phyloP scores from a whole-genome alignment of 1,139 yeast genomes.

The Blastobotrys apis region DNA sequence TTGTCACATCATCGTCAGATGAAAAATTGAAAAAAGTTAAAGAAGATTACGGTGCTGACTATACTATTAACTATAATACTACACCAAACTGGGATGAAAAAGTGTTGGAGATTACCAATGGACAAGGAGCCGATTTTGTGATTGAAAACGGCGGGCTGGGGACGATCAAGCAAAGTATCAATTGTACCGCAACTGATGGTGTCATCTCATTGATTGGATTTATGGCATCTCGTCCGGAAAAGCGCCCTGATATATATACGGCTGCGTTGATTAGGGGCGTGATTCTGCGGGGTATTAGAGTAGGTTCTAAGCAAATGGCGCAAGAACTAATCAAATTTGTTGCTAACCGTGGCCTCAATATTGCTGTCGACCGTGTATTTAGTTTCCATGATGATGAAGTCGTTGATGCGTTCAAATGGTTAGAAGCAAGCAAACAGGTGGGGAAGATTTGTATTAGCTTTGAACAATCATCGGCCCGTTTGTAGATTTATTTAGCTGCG shows the following conservation, averaged over 20 bases:
- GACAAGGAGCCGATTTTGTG: conserved; percentile 17
- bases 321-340: conserved; percentile 18
- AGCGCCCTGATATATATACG: conserved; percentile 15
- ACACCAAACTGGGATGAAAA: conserved; percentile 17
- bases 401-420: conserved; percentile 17
- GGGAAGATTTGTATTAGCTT: conserved; percentile 18
- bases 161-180: conserved; percentile 17
- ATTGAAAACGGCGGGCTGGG: conserved; percentile 21
- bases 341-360: conserved; percentile 13
- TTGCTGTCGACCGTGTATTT: conserved; percentile 17
- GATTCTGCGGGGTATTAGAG: conserved; percentile 18
- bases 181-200: conserved; percentile 16
- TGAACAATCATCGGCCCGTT: not conserved
- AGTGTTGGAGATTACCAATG: conserved; percentile 16
- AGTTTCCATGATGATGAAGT: conserved; percentile 15
- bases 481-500: not conserved
- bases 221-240: conserved; percentile 16
- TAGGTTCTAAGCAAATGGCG: conserved; percentile 16
- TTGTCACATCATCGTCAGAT: conserved; percentile 21
- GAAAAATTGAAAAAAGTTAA: conserved; percentile 17
- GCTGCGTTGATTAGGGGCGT: conserved; percentile 12
- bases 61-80: conserved; percentile 17
- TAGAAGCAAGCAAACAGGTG: conserved; percentile 16
- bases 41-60: conserved; percentile 15
- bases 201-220: conserved; percentile 18